A percentile compares a stretch with the other conserved stretches of the same genome.
phyloP scores from a whole-genome alignment of 768 basidiomycete genomes.

The Boletales sp. region DNA sequence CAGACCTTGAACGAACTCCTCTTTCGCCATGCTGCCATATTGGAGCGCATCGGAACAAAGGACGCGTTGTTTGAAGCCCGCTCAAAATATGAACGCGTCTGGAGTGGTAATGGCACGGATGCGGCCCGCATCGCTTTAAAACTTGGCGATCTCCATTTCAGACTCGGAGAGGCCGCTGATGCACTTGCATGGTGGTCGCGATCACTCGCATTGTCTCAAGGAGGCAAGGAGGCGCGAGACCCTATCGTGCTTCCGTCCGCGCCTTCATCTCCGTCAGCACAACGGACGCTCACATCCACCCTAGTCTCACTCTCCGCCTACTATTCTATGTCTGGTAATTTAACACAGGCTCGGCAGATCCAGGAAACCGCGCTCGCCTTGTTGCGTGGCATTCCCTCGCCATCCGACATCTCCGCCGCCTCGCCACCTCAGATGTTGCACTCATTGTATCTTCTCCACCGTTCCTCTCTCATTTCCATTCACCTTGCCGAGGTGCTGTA shows the following conservation, averaged over 20 bases:
- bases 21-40: slow-evolving; percentile 47
- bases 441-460: slow-evolving; percentile 62
- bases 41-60: slow-evolving; percentile 58
- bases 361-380: slow-evolving; percentile 55
- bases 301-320: slow-evolving; percentile 71
- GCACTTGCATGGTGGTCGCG: slow-evolving; percentile 69
- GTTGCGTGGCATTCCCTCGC: slow-evolving; percentile 50
- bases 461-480: slow-evolving; percentile 66
- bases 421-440: slow-evolving; percentile 63
- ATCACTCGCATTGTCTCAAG: slow-evolving; percentile 46
- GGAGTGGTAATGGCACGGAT: slow-evolving; percentile 41
- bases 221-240: slow-evolving; percentile 21
- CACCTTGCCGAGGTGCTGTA: slow-evolving; percentile 73
- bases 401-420: slow-evolving; percentile 39
- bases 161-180: slow-evolving; percentile 48
- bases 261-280: slow-evolving; percentile 58
- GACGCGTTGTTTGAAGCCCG: slow-evolving; percentile 52
- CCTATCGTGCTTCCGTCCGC: slow-evolving; percentile 33
- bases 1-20: slow-evolving; percentile 54
- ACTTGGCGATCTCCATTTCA: slow-evolving; percentile 61
- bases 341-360: slow-evolving; percentile 50
- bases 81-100: slow-evolving; percentile 54
- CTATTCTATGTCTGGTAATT: slow-evolving; percentile 57
- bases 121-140: slow-evolving; percentile 59
- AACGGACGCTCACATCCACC: slow-evolving; percentile 57